phyloP scores from a whole-genome alignment of 495 filamentous ascomycete genomes.

The Penicillium robsamsonii region DNA sequence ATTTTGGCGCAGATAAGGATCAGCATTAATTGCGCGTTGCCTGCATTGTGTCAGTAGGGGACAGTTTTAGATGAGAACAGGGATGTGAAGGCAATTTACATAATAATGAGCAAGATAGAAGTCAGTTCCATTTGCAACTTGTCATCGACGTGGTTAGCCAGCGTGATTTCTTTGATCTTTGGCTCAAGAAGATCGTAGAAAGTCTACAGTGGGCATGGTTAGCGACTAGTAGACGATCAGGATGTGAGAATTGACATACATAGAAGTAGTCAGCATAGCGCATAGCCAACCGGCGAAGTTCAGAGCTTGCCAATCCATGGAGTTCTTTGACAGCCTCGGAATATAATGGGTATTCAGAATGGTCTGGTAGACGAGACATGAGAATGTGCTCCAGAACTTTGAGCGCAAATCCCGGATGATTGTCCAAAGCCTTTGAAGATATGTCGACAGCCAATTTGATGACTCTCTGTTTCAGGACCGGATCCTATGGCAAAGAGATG shows the following conservation, averaged over 20 bases:
- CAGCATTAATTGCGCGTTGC: slow-evolving; percentile 77
- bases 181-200: slow-evolving; percentile 85
- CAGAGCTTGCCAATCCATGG: slow-evolving; percentile 74
- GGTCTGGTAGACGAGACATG: slow-evolving; percentile 68
- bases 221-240: slow-evolving; percentile 10
- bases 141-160: slow-evolving; percentile 70
- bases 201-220: slow-evolving; percentile 39
- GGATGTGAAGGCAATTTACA: slow-evolving; percentile 48
- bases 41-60: slow-evolving; percentile 33
- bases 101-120: slow-evolving; percentile 78
- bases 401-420: slow-evolving; percentile 74
- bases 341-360: slow-evolving; percentile 66
- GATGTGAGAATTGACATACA: slow-evolving; percentile 36
- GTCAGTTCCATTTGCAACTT: slow-evolving; percentile 71
- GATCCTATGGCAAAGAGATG: slow-evolving; percentile 55
- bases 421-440: slow-evolving; percentile 76
- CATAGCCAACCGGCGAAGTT: slow-evolving; percentile 83
- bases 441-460: slow-evolving; percentile 83
- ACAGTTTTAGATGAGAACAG: not conserved
- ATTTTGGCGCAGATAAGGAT: slow-evolving; percentile 58
- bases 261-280: slow-evolving; percentile 88
- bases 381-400: slow-evolving; percentile 88
- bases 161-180: slow-evolving; percentile 78
- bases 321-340: slow-evolving; percentile 90
- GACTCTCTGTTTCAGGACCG: slow-evolving; percentile 77